Evolutionary conservation across 306 rosid species (phyloP).

Genomic region (Lotus japonicus): DNA sequence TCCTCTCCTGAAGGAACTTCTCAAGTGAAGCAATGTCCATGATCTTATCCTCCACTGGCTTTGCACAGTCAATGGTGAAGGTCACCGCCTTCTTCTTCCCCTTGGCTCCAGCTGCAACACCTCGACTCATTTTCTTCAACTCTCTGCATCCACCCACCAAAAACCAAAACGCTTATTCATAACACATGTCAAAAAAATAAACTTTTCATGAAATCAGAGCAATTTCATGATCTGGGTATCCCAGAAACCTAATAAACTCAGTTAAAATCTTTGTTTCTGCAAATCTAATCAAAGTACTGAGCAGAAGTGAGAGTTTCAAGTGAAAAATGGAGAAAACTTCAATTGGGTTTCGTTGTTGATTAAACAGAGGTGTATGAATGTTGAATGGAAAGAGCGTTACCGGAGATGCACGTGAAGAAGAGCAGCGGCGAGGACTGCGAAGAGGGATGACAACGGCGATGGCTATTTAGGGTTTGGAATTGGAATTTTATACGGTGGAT

Average conservation of each 20-base stretch:
- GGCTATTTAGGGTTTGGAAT: constrained; percentile 12
- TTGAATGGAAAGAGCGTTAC: neutral
- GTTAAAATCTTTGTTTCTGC: neutral
- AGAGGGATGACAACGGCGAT: neutral
- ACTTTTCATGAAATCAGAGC: neutral
- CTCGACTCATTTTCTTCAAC: constrained; percentile 60
- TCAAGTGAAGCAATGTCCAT: constrained; percentile 96
- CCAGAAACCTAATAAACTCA: neutral
- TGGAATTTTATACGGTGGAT: constrained; percentile 6
- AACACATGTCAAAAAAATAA: neutral
- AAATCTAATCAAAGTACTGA: neutral
- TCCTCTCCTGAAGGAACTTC: constrained; percentile 92
- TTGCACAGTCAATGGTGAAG: constrained; percentile 79
- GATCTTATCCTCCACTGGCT: constrained; percentile 95
- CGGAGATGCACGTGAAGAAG: neutral
- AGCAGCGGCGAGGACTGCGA: neutral
- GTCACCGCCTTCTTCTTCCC: constrained; percentile 90
- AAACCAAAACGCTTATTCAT: neutral
- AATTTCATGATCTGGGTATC: neutral
- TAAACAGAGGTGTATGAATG: neutral
- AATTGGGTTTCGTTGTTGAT: neutral
- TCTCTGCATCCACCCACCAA: neutral
- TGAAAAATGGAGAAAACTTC: neutral
- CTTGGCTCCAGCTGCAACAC: constrained; percentile 61
- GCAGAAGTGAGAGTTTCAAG: neutral